Base-by-base conservation (phyloP, 179 eudicot species). In the Nepenthes alata region DNA sequence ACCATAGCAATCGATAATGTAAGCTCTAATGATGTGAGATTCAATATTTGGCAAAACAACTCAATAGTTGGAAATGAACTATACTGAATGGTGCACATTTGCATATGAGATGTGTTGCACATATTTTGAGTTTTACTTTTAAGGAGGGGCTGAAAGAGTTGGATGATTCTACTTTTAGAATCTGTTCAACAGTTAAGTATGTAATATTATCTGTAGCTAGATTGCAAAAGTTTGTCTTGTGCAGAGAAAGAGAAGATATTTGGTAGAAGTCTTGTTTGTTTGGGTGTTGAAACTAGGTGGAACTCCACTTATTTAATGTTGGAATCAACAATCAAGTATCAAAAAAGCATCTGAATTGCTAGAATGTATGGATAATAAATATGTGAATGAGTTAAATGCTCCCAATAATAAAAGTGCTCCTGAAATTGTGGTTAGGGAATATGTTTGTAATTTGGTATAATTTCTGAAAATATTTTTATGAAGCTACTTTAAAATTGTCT, bases 1-100 rank as follows among this genome's bases (percentile, higher is more conserved):
- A 68, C 67, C 0, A 12, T 68, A 4, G 64, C 70, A 1, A 55
- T 68, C 3, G 77, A 68, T 9, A 73, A 73, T 65, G 73, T 70
- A n/a, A 59, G 68, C 15, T 63, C 72, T 6, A 70, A 71, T 63
- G 75, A 75, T 67, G 38, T 35, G 63, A 60, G 0, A 47, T 71
- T 39, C 16, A 25, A 13, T 55, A 72, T 45, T 51, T 72, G 44
- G 59, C 47, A 52, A 70, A 11, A 11, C 59, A 9, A 49, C 5
- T 67, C 2, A 51, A 47, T 6, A 16, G 37, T 57, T 72, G 0
- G 41, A 58, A 12, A 52, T 59, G 1, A 13, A 62, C 1, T 58
- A 6, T 50, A 2, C 66, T 2, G 64, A 72, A 47, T 61, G 68
- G 56, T 57, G 68, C 25, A 16, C 25, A 16, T 16, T 16, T 16